Base-by-base conservation (phyloP, 352 stramenopile species). In the Phytophthora foliorum region DNA sequence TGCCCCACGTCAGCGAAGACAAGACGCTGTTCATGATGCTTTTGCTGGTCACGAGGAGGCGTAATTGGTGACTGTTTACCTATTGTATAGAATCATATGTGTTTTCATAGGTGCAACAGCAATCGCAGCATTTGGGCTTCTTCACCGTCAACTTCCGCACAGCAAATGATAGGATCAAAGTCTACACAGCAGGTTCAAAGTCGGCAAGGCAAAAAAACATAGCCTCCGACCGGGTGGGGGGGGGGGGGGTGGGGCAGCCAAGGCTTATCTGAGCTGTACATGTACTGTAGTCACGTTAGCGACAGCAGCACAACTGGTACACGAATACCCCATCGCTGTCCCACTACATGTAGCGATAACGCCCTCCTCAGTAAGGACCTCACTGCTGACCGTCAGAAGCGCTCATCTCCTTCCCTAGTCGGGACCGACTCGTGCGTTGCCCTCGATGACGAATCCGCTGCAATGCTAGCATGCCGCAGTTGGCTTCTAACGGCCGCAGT, bases 1-100 rank as follows among this genome's bases (percentile, higher is more conserved):
- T 93, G 52, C 86, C 84, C 86, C 86, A 94, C 29, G 86, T 94
- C 57, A 88, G 68, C 17, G 64, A 55, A n/a, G 86, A 62, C 52
- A 94, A 69, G 45, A 94, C 74, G 41, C 81, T 81, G 74, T 94
- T 94, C 86, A 94, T 94, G 22, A 94, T 94, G 22, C 17, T 67
- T 49, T 44, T 48, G 46, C 25, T 45, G 34, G 36, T 32, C 36
- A 53, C 34, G 31, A 53, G 22, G 24, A 49, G 52, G 36, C 24
- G 32, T 24, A 17, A 22, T 34, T n/a, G n/a, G 8, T 4, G 36
- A 39, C 24, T 11, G 8, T 27, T 4, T 25, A 13, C 50, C 50
- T 13, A 61, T 16, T 3, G 6, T 42, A 41, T 21, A 6, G 38
- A 29, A 61, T 61, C 8, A 10, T 19, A 61, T 61, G 53, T 38